Evolutionary conservation across 108 stramenopile genomes (phyloP).

Genomic region (Nitzschia sp.): DNA sequence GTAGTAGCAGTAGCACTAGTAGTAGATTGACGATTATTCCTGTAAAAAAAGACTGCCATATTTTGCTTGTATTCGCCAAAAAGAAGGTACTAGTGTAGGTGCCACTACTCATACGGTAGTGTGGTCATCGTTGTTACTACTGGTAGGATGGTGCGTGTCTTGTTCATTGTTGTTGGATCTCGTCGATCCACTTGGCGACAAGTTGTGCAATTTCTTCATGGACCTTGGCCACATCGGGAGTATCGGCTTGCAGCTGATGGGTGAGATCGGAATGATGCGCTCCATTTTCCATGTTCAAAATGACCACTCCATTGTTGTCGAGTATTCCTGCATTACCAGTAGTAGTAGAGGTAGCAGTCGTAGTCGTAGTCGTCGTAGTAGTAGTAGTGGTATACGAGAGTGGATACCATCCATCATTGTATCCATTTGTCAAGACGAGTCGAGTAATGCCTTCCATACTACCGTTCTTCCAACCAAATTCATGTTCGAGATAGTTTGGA

Average conservation of each 20-base stretch:
- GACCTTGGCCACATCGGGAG: background rate
- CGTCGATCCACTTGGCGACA: background rate
- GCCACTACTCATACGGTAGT: no score
- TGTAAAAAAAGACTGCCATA: no score
- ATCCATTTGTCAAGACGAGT: slow-evolving; percentile 71
- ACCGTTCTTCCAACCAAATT: slow-evolving; percentile 59
- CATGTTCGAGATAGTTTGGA: slow-evolving; percentile 44
- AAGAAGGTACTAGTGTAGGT: no score
- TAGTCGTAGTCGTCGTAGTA: no score
- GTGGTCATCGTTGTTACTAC: no score
- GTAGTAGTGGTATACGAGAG: slow-evolving; percentile 61
- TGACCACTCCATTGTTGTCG: slow-evolving; percentile 41
- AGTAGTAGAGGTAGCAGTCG: no score
- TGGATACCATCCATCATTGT: slow-evolving; percentile 36
- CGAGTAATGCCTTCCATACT: slow-evolving; percentile 28
- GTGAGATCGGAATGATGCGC: slow-evolving; percentile 78
- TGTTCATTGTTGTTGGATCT: background rate
- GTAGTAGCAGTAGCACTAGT: no score
- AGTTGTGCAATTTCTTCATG: background rate
- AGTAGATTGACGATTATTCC: no score
- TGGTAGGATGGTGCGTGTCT: no score
- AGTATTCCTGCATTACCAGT: slow-evolving; percentile 44
- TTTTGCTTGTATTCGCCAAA: no score
- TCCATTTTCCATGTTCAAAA: slow-evolving; percentile 76
- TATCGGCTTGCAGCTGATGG: background rate